Evolutionary conservation across 2,329 filamentous ascomycete species (phyloP).

Genomic region (Sordariomycetes sp.): DNA sequence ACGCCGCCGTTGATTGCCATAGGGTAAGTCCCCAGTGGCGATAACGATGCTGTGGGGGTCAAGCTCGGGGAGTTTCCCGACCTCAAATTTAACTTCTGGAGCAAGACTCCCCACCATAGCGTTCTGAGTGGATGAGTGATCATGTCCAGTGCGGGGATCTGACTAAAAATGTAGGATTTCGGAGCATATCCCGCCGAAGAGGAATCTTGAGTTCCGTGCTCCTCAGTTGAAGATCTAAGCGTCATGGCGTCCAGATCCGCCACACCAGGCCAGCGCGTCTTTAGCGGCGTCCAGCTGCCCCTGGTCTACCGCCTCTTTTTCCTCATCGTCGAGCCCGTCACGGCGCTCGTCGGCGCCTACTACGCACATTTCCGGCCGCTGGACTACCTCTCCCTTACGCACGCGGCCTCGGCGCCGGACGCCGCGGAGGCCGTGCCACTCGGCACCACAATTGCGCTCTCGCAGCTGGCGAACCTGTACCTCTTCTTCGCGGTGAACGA

Average conservation of each 20-base stretch:
- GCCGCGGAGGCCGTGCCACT: conserved; percentile 29
- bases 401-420: conserved; percentile 35
- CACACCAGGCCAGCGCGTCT: conserved; percentile 3
- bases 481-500: conserved; percentile 67
- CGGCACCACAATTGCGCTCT: conserved; percentile 52
- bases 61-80: background rate
- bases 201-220: too few relatives aligned
- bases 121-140: background rate
- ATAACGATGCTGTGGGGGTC: background rate
- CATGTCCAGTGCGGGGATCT: background rate
- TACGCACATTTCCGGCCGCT: conserved; percentile 33
- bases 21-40: background rate
- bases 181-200: background rate
- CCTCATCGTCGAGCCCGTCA: conserved; percentile 54
- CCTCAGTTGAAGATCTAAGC: background rate
- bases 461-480: conserved; percentile 69
- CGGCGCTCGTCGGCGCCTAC: conserved; percentile 37
- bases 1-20: background rate
- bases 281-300: conserved; percentile 34
- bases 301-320: conserved; percentile 58
- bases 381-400: conserved; percentile 51
- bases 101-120: background rate
- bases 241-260: conserved; percentile 10
- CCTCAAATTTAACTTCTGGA: background rate
- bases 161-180: background rate